phyloP scores from a whole-genome alignment of 331 rosid species.

The Quercus tomentella region DNA sequence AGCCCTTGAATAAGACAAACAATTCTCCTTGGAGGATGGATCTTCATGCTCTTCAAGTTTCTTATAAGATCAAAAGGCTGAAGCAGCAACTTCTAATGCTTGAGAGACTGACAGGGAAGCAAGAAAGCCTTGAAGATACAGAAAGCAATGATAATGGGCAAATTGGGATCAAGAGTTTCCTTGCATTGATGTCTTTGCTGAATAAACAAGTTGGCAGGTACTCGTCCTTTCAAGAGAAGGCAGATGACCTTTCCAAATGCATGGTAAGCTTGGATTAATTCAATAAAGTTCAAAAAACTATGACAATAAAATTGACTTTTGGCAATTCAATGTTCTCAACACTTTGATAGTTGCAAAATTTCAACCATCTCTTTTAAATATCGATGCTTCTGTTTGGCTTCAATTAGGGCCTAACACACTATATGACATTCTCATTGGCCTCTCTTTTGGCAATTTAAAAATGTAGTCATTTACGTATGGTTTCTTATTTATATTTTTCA shows the following conservation, averaged over 20 bases:
- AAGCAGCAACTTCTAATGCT: constrained; percentile 83
- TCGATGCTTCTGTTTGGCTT: neutral
- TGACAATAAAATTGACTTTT: neutral
- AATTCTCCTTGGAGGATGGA: constrained; percentile 50
- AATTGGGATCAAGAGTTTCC: constrained; percentile 45
- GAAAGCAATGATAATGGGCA: constrained; percentile 41
- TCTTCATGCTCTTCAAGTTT: constrained; percentile 54
- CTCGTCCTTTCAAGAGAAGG: constrained; percentile 75
- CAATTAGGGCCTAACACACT: neutral
- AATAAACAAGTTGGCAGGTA: constrained; percentile 79
- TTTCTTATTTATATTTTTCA: constrained; percentile 30
- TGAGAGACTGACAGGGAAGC: constrained; percentile 75
- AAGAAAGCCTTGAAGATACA: constrained; percentile 35
- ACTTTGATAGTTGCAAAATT: neutral
- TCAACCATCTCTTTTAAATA: neutral
- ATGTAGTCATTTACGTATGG: neutral
- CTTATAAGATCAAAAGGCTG: constrained; percentile 79
- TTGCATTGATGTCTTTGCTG: constrained; percentile 49
- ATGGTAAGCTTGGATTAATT: constrained; percentile 50
- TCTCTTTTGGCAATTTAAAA: neutral
- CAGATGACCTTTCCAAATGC: constrained; percentile 76
- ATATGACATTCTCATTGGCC: neutral
- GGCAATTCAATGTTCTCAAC: neutral
- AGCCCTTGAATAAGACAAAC: constrained; percentile 25
- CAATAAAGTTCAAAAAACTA: neutral